These are phyloP conservation scores for Pseudonectria buxi DNA, from an alignment of 2,329 filamentous ascomycete species.

Conservation along the genomic window DNA sequence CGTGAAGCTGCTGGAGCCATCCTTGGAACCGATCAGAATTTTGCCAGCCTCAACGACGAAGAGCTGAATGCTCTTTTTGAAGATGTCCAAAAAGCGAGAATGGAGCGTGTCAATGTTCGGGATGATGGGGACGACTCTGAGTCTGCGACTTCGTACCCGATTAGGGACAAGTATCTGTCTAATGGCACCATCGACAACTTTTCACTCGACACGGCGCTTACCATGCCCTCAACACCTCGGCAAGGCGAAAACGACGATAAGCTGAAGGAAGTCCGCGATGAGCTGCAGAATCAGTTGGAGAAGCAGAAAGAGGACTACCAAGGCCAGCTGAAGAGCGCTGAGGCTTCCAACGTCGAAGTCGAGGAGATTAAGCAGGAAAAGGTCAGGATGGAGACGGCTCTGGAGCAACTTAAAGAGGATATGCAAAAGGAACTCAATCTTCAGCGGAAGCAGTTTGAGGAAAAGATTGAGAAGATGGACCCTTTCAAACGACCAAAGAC, in stretches of 20 bases:
- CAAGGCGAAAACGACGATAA: slow-evolving; percentile 69
- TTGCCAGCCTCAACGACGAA: slow-evolving; percentile 83
- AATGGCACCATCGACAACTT: slow-evolving; percentile 94
- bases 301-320: slow-evolving; percentile 78
- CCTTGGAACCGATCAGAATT: slow-evolving; percentile 84
- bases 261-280: slow-evolving; percentile 68
- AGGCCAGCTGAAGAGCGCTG: slow-evolving; percentile 67
- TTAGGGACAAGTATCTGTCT: slow-evolving; percentile 92
- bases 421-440: slow-evolving; percentile 81
- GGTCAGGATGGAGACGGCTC: slow-evolving; percentile 72
- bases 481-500: slow-evolving; percentile 55
- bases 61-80: slow-evolving; percentile 91
- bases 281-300: slow-evolving; percentile 77
- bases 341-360: slow-evolving; percentile 68
- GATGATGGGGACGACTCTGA: slow-evolving; percentile 87
- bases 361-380: slow-evolving; percentile 82
- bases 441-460: slow-evolving; percentile 79
- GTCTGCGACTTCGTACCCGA: slow-evolving; percentile 77
- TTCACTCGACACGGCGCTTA: slow-evolving; percentile 87
- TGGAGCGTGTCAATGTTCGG: slow-evolving; percentile 62
- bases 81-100: slow-evolving; percentile 82
- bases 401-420: slow-evolving; percentile 72
- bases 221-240: slow-evolving; percentile 87
- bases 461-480: slow-evolving; percentile 71
- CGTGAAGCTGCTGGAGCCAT: slow-evolving; percentile 89